Conservation (phyloP, 2,329 filamentous ascomycete species). For the Xylaria sp. region DNA sequence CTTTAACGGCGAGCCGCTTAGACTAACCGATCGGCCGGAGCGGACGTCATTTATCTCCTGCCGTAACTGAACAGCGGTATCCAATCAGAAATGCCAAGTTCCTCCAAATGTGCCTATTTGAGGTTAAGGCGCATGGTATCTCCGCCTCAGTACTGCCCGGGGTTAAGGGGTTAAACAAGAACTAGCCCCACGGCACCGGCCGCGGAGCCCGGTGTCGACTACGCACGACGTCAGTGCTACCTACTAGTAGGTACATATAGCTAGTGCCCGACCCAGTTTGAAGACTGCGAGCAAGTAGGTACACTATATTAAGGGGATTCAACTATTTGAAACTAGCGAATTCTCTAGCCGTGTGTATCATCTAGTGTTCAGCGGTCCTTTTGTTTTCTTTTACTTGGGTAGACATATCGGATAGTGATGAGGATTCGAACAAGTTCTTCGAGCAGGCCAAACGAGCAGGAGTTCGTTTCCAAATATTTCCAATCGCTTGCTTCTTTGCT, state of each 20-base stretch:
- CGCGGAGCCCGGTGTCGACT: not conserved
- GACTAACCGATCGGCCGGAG: not conserved
- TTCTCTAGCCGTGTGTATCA: not conserved
- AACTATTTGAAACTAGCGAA: not conserved
- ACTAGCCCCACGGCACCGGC: not conserved
- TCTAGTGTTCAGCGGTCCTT: not conserved
- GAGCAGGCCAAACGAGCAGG: not conserved
- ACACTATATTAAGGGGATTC: not conserved
- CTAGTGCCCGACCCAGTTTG: not conserved
- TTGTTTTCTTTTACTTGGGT: not conserved
- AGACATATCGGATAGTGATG: not conserved
- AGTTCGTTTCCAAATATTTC: not conserved
- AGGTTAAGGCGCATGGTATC: not conserved
- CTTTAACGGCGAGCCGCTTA: not conserved
- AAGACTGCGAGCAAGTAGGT: not conserved
- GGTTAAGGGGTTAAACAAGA: not conserved
- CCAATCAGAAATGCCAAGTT: constrained; percentile 16
- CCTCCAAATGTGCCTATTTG: constrained; percentile 7
- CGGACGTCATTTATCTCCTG: constrained; percentile 14
- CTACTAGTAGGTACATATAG: too few relatives aligned
- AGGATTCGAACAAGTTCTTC: not conserved
- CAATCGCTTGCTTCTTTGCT: not conserved
- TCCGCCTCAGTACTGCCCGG: not conserved
- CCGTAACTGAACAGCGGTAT: not conserved
- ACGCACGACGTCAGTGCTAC: too few relatives aligned